phyloP scores from a whole-genome alignment of 2,329 filamentous ascomycete genomes.

The Paraphoma chrysanthemicola region DNA sequence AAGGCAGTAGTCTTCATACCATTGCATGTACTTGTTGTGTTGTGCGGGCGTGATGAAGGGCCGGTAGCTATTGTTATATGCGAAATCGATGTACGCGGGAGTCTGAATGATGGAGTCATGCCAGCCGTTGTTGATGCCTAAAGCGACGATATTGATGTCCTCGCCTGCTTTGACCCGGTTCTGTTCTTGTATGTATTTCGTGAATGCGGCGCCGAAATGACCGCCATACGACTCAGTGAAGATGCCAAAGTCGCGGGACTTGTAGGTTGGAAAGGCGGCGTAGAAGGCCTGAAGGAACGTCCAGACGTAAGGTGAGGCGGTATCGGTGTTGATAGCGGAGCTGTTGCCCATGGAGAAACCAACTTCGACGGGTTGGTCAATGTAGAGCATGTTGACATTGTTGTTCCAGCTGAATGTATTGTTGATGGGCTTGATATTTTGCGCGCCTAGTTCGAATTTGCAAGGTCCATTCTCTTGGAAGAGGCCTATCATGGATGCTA shows the following conservation, averaged over 20 bases:
- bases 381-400: constrained; percentile 60
- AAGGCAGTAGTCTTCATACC: constrained; percentile 65
- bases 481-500: constrained; percentile 60
- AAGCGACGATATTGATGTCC: constrained; percentile 55
- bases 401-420: constrained; percentile 40
- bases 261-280: constrained; percentile 58
- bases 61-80: constrained; percentile 58
- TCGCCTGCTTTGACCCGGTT: constrained; percentile 46
- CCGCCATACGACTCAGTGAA: constrained; percentile 64
- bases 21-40: constrained; percentile 62
- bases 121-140: constrained; percentile 63
- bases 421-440: constrained; percentile 23
- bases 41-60: constrained; percentile 38
- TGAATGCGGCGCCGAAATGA: constrained; percentile 63
- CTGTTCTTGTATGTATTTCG: constrained; percentile 52
- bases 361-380: constrained; percentile 69
- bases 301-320: constrained; percentile 64
- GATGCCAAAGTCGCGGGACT: constrained; percentile 59
- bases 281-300: constrained; percentile 66
- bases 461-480: constrained; percentile 61
- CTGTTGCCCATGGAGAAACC: constrained; percentile 67
- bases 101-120: constrained; percentile 62
- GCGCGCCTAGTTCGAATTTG: constrained; percentile 41
- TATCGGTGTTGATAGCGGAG: constrained; percentile 58
- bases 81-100: constrained; percentile 55